Evolutionary conservation across 139 green algal species (phyloP).

Genomic region (Picochlorum costavermella): DNA sequence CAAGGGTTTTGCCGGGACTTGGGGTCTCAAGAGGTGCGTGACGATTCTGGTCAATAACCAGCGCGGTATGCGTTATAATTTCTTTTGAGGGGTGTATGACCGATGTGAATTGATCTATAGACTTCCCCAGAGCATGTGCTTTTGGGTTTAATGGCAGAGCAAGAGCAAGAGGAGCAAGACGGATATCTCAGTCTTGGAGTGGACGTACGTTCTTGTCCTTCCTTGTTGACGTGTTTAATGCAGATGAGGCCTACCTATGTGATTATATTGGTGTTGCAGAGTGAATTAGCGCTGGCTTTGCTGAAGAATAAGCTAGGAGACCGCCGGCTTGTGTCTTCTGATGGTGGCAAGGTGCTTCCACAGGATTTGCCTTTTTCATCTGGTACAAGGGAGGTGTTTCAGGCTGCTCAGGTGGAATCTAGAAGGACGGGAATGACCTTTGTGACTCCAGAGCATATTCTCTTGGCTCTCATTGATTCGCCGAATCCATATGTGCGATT

Average conservation of each 20-base stretch:
- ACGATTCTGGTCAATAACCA: background rate
- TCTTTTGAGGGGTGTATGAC: background rate
- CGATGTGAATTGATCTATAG: slow-evolving; percentile 18
- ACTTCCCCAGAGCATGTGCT: slow-evolving; percentile 77
- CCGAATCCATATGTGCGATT: background rate
- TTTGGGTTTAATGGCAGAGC: slow-evolving; percentile 78
- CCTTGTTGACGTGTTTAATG: background rate
- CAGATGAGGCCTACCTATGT: background rate
- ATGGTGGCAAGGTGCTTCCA: background rate
- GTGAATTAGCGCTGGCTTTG: background rate
- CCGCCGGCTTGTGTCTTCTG: background rate
- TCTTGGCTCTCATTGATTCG: slow-evolving; percentile 55
- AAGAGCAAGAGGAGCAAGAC: slow-evolving; percentile 19
- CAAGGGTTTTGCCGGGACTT: slow-evolving; percentile 63
- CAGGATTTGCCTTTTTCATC: slow-evolving; percentile 68
- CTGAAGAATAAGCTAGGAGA: background rate
- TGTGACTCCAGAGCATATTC: slow-evolving; percentile 87
- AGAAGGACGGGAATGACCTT: slow-evolving; percentile 65
- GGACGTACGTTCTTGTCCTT: background rate
- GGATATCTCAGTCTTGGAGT: slow-evolving; percentile 63
- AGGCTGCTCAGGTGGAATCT: slow-evolving; percentile 71
- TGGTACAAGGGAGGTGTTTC: slow-evolving; percentile 70
- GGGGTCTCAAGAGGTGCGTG: slow-evolving; percentile 44
- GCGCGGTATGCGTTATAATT: background rate
- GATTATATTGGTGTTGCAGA: background rate